These are phyloP conservation scores for Diospyros kaki DNA, from an alignment of 148 eudicot genomes.

Conservation along the genomic window DNA sequence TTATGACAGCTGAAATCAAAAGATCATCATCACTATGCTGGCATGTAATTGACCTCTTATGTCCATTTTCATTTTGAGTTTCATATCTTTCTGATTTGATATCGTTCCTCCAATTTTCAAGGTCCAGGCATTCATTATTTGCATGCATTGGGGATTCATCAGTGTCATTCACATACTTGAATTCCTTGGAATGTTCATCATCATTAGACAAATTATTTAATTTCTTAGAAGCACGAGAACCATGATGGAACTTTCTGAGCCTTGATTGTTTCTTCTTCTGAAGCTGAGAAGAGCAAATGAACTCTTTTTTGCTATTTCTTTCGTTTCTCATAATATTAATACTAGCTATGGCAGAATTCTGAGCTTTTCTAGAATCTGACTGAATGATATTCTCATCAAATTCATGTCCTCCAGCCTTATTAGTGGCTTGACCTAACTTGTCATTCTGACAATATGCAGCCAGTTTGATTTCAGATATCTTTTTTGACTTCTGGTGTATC, in stretches of 20 bases:
- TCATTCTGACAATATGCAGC: conserved; percentile 17
- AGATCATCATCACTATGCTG: conserved; percentile 67
- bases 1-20: conserved; percentile 63
- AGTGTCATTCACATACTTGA: conserved; percentile 10
- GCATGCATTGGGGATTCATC: conserved; percentile 5
- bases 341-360: conserved; percentile 16
- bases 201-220: conserved; percentile 6
- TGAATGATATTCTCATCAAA: conserved; percentile 3
- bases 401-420: conserved; percentile 9
- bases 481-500: conserved; percentile 29
- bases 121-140: neutral
- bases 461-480: conserved; percentile 26
- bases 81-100: conserved; percentile 18
- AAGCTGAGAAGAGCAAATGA: conserved; percentile 12
- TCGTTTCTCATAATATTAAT: conserved; percentile 7
- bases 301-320: conserved; percentile 17
- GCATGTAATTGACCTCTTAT: conserved; percentile 37
- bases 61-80: conserved; percentile 8
- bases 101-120: conserved; percentile 22
- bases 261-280: conserved; percentile 11
- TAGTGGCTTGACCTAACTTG: conserved; percentile 7
- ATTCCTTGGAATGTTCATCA: neutral
- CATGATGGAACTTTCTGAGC: conserved; percentile 4
- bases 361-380: conserved; percentile 7
- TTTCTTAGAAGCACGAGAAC: conserved; percentile 12